Percentiles rank a stretch among this genome's conserved stretches.
phyloP scores from a whole-genome alignment of 805 yeast genomes.

The Candida silvatica region DNA sequence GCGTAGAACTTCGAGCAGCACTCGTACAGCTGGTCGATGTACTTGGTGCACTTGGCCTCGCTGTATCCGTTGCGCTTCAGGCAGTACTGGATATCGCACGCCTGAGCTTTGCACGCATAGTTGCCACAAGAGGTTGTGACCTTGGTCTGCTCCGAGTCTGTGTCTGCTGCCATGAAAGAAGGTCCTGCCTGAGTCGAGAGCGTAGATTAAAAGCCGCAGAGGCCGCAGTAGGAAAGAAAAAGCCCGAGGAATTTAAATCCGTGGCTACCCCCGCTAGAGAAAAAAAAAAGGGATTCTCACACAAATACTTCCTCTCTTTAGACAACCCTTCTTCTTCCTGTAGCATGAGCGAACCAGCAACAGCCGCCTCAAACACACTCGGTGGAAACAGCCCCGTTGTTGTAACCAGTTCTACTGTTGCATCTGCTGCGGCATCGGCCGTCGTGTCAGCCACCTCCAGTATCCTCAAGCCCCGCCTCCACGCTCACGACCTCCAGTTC shows the following conservation, averaged over 20 bases:
- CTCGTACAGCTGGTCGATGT: slow-evolving; percentile 61
- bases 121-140: too few relatives aligned
- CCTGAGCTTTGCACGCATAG: slow-evolving; percentile 65
- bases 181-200: too few relatives aligned
- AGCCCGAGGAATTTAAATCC: background rate
- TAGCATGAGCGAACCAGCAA: too few relatives aligned
- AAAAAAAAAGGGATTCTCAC: background rate
- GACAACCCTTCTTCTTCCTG: background rate
- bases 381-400: background rate
- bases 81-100: slow-evolving; percentile 82
- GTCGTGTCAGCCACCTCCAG: slow-evolving; percentile 17
- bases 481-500: slow-evolving; percentile 14
- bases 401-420: too few relatives aligned
- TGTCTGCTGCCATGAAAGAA: too few relatives aligned
- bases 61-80: slow-evolving; percentile 51
- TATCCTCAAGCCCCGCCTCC: slow-evolving; percentile 19
- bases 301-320: background rate
- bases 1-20: slow-evolving; percentile 68
- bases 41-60: slow-evolving; percentile 64
- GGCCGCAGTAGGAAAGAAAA: background rate
- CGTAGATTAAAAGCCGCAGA: too few relatives aligned
- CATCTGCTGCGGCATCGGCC: slow-evolving; percentile 7
- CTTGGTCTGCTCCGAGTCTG: too few relatives aligned
- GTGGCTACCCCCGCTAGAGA: too few relatives aligned
- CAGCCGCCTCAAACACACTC: too few relatives aligned